Evolutionary conservation across 1,284 basidiomycete genomes (phyloP).

Genomic region (Lentinus polychrous): DNA sequence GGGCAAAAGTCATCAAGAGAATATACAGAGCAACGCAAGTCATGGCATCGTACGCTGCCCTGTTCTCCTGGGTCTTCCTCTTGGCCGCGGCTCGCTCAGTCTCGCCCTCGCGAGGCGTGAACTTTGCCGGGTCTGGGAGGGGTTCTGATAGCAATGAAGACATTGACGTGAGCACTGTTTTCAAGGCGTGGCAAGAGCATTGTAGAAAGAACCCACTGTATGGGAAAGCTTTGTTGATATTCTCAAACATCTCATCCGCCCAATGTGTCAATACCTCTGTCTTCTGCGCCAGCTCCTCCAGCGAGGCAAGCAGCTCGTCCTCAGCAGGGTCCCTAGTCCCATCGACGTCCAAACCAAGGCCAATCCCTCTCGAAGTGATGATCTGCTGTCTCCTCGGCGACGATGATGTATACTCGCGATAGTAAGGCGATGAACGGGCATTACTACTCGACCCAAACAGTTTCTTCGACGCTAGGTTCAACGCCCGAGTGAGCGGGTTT

Average conservation of each 20-base stretch:
- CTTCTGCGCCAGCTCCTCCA: conserved; percentile 94
- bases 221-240: conserved; percentile 69
- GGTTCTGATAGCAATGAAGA: conserved; percentile 47
- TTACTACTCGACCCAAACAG: conserved; percentile 62
- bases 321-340: conserved; percentile 69
- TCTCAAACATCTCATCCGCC: conserved; percentile 89
- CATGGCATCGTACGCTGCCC: conserved; percentile 76
- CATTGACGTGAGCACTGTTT: too few species aligned
- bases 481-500: conserved; percentile 78
- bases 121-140: conserved; percentile 66
- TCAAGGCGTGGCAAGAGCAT: not conserved
- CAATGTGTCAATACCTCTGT: conserved; percentile 89
- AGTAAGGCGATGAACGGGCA: conserved; percentile 22
- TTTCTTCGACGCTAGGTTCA: conserved; percentile 87
- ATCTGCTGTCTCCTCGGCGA: conserved; percentile 45
- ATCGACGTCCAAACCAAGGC: conserved; percentile 22
- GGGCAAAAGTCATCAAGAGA: conserved; percentile 87
- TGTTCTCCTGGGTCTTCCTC: conserved; percentile 62
- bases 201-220: conserved; percentile 48
- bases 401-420: conserved; percentile 25
- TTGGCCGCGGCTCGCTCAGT: conserved; percentile 57
- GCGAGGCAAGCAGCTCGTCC: conserved; percentile 62
- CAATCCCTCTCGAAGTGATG: conserved; percentile 22
- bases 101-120: conserved; percentile 65
- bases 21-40: conserved; percentile 88